Evolutionary conservation across 331 rosid genomes (phyloP), one percentile per base, ranked within the genome.

Genomic region (Rosa hybrid): DNA sequence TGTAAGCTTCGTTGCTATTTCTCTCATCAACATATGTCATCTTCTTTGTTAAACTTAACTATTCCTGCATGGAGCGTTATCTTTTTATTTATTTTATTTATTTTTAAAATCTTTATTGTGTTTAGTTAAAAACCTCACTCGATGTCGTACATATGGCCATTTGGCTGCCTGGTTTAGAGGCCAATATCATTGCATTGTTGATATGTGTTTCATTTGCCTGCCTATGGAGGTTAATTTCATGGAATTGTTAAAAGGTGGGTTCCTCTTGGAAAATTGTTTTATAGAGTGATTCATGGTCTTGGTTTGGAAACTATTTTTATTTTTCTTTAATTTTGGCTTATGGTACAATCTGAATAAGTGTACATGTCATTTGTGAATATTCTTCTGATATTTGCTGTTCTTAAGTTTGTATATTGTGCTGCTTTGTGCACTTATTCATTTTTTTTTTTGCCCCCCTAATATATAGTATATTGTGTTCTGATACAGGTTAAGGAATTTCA

Each of bases 401-500:
- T 50, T 34, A n/a, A 14, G 34, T 4, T 53, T 25, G 11, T 16
- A 30, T 14, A 17, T 5, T 76, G 30, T 6, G 5, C 67, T 72
- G 27, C 23, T 51, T 18, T 73, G 65, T 18, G 48, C 17, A 18
- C 18, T 54, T 23, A 12, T 25, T 25, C 18, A 4, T 62, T 62
- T 23, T 25, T 16, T 49, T 3, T 71, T 10, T 60, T 41, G 13
- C 14, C 45, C 53, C 12, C 53, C 46, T 34, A 30, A 64, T 11
- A 7, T 20, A 4, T 27, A 75, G 41, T 79, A 78, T 30, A 20
- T 21, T 78, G 77, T 56, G 74, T 81, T 84, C 50, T 84, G 79
- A 78, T 83, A 82, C 79, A 94, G 97, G 90, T 90, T 85, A 91
- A 91, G 71, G 85, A 88, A 74, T 84, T 91, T 42, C 87, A 76